These are phyloP conservation scores for Fusarium haematococcum DNA, from an alignment of 2,329 filamentous ascomycete genomes.

Conservation along the genomic window DNA sequence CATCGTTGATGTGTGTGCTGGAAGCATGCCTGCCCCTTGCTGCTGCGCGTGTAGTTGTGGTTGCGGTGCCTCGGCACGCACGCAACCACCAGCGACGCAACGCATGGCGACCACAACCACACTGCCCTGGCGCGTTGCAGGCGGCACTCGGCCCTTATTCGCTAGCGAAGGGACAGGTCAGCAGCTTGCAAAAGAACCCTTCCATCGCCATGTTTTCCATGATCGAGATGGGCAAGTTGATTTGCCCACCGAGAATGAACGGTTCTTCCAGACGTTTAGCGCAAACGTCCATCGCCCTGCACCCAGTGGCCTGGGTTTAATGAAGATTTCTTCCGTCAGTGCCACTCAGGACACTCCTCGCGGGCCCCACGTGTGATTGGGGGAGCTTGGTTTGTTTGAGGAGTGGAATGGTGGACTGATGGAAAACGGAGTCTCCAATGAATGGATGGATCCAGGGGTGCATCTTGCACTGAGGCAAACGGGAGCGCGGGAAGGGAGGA, in stretches of 20 bases:
- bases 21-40: slow-evolving; percentile 15
- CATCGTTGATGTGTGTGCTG: slow-evolving; percentile 4
- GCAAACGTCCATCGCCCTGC: not conserved
- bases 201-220: not conserved
- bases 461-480: slow-evolving; percentile 3
- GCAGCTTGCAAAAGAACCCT: slow-evolving; percentile 9
- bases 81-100: not conserved
- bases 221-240: not conserved
- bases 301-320: slow-evolving; percentile 12
- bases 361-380: slow-evolving; percentile 27
- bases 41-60: not conserved
- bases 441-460: slow-evolving; percentile 13
- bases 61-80: slow-evolving; percentile 22
- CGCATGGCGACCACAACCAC: not conserved
- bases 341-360: slow-evolving; percentile 16
- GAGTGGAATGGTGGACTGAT: slow-evolving; percentile 35
- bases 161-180: slow-evolving; percentile 5
- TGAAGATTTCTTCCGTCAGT: slow-evolving; percentile 18
- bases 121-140: slow-evolving; percentile 16
- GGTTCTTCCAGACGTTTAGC: not conserved
- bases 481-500: slow-evolving; percentile 24
- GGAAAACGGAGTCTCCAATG: slow-evolving; percentile 14
- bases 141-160: slow-evolving; percentile 13
- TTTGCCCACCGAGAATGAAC: not conserved
- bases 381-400: slow-evolving; percentile 18